Evolutionary conservation across 805 yeast species (phyloP).

Genomic region (Candida suzukii): DNA sequence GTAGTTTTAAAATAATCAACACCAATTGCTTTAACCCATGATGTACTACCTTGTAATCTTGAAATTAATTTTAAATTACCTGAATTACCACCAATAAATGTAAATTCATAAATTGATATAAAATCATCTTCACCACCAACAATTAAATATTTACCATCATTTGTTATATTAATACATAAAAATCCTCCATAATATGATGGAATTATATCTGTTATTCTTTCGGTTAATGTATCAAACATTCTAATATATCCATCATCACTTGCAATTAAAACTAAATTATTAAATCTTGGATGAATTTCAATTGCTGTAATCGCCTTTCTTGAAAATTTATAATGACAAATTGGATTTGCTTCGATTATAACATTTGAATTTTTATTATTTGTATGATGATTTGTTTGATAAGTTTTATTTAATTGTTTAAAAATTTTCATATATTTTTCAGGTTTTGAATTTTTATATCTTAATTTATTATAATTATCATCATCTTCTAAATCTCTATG

Average conservation of each 20-base stretch:
- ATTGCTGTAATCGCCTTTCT: slow-evolving; percentile 49
- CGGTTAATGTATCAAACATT: slow-evolving; percentile 42
- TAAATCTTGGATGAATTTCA: slow-evolving; percentile 32
- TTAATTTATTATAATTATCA: slow-evolving; percentile 18
- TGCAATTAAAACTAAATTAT: slow-evolving; percentile 40
- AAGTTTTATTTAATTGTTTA: slow-evolving; percentile 5
- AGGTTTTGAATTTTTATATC: slow-evolving; percentile 20
- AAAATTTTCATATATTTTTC: slow-evolving; percentile 27
- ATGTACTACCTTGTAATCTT: slow-evolving; percentile 38
- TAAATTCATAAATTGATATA: slow-evolving; percentile 35
- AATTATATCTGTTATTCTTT: slow-evolving; percentile 41
- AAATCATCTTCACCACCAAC: slow-evolving; percentile 53
- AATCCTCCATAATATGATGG: slow-evolving; percentile 66
- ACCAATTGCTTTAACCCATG: slow-evolving; percentile 42
- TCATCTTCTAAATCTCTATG: slow-evolving; percentile 44
- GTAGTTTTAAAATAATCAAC: slow-evolving; percentile 33
- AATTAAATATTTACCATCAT: slow-evolving; percentile 38
- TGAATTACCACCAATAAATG: slow-evolving; percentile 6
- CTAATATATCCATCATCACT: slow-evolving; percentile 61
- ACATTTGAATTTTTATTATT: not conserved
- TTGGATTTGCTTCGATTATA: slow-evolving; percentile 27
- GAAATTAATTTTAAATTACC: slow-evolving; percentile 18
- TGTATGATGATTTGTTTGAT: not conserved
- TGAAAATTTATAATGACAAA: slow-evolving; percentile 60
- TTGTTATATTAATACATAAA: slow-evolving; percentile 38